Evolutionary conservation across 805 yeast species (phyloP).

Genomic region (Ogataea corticis): DNA sequence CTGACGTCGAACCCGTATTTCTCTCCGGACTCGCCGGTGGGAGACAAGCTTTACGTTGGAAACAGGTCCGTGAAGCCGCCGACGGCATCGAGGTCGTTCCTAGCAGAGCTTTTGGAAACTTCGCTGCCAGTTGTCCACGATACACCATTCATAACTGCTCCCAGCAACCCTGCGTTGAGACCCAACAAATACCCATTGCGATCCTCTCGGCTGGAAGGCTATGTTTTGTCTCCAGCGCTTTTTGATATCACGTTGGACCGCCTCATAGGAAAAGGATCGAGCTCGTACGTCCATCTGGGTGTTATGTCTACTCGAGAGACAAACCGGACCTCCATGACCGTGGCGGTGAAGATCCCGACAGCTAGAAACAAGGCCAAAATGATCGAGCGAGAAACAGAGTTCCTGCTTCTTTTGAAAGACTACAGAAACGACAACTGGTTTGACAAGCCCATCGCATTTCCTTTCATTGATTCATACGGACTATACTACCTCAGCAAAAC

Average conservation of each 20-base stretch:
- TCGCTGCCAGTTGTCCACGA: not conserved
- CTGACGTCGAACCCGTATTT: conserved; percentile 10
- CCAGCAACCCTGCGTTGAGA: not conserved
- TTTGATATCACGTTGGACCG: conserved; percentile 23
- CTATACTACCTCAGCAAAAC: conserved; percentile 27
- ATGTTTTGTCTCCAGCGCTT: conserved; percentile 21
- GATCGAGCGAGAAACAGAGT: conserved; percentile 30
- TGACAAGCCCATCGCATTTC: conserved; percentile 12
- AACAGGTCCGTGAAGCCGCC: not conserved
- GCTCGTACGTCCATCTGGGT: conserved; percentile 30
- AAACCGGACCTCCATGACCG: conserved; percentile 7
- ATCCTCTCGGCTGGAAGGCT: conserved; percentile 16
- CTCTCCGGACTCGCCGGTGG: conserved; percentile 15
- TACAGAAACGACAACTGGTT: conserved; percentile 21
- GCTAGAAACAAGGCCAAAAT: conserved; percentile 25
- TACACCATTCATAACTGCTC: conserved; percentile 5
- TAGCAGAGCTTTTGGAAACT: not conserved
- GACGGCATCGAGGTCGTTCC: not conserved
- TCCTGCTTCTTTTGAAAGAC: conserved; percentile 23
- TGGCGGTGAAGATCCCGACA: conserved; percentile 34
- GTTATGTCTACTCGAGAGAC: conserved; percentile 15
- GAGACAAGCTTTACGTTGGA: not conserved
- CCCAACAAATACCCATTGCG: conserved; percentile 18
- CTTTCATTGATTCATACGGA: conserved; percentile 33
- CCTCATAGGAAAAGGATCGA: conserved; percentile 32